These are phyloP conservation scores for Teratosphaeria pseudoeucalypti DNA, from an alignment of 2,329 filamentous ascomycete species.

Conservation along the genomic window DNA sequence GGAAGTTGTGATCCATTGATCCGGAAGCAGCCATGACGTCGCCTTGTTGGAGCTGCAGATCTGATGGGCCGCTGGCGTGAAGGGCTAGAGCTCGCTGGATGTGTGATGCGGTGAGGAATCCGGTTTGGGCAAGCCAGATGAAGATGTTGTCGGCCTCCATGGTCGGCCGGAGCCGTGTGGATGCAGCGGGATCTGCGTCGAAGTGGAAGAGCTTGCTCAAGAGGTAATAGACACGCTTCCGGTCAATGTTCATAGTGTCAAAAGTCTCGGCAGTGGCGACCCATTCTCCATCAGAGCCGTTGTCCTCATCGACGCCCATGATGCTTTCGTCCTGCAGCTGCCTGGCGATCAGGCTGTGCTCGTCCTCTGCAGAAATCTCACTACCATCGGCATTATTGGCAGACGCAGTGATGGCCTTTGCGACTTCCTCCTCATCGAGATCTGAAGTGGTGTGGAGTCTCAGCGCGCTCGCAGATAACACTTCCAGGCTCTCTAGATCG, in stretches of 20 bases:
- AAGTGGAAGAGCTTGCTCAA: constrained; percentile 7
- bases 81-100: constrained; percentile 30
- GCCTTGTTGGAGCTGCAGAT: constrained; percentile 26
- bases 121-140: constrained; percentile 50
- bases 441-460: not conserved
- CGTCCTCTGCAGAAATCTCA: constrained; percentile 3
- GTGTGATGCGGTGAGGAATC: constrained; percentile 36
- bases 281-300: not conserved
- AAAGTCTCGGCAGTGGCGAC: not conserved
- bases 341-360: not conserved
- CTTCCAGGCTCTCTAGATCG: constrained; percentile 18
- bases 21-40: constrained; percentile 54
- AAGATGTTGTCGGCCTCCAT: constrained; percentile 36
- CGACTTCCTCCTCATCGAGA: constrained; percentile 1
- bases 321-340: not conserved
- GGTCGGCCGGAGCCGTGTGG: not conserved
- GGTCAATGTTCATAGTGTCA: not conserved
- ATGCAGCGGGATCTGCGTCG: not conserved
- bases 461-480: constrained; percentile 19
- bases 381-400: not conserved
- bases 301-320: not conserved
- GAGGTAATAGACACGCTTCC: constrained; percentile 2
- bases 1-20: constrained; percentile 57
- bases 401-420: constrained; percentile 1
- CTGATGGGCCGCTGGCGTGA: constrained; percentile 21